Base-by-base conservation (phyloP, 202 grass and related monocot genomes). In the Sporobolus alterniflorus region DNA sequence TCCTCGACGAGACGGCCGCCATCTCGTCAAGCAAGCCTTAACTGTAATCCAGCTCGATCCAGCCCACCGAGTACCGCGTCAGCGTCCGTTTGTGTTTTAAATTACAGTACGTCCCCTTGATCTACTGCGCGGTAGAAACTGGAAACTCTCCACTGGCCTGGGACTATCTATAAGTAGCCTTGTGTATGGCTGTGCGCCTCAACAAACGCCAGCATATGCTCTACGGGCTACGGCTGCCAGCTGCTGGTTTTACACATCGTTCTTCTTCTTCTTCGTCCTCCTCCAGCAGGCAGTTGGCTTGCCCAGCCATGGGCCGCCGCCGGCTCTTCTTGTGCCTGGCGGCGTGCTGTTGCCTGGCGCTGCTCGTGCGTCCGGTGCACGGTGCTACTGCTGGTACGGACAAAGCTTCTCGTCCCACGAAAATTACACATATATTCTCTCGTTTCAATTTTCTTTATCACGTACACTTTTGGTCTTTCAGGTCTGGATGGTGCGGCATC, bases 1-100 rank as follows among this genome's bases (percentile, higher is more conserved):
- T 57, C 56, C 22, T 28, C 6, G 77, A 82, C 78, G 41, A 21
- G 85, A 87, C 60, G 71, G 42, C 78, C 5, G 11, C 24, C 64
- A 43, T 82, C 77, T 43, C 49, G 64, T 87, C 85, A 42, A 68
- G 51, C 85, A 42, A 68, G 51, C 71, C 71, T 59, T 81, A 80
- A 32, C 18, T 21, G 18, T 7, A 18, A 21, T 3, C 18, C 6
- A 51, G 15, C n/a, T n/a, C n/a, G n/a, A n/a, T 20, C 49, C 6
- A 20, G 3, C 15, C 18, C 15, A 6, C 16, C 49, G 36, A n/a
- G n/a, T n/a, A n/a, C n/a, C n/a, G n/a, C n/a, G 36, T 39, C 36
- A 39, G 7, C 17, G 20, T 5, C 49, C 49, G 18, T 51, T 51
- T 51, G 49, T 21, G 49, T 51, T 51, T 51, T 51, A 51, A 18